Evolutionary conservation across 164 flowering plant genomes (phyloP).

Genomic region (Macadamia integrifolia): DNA sequence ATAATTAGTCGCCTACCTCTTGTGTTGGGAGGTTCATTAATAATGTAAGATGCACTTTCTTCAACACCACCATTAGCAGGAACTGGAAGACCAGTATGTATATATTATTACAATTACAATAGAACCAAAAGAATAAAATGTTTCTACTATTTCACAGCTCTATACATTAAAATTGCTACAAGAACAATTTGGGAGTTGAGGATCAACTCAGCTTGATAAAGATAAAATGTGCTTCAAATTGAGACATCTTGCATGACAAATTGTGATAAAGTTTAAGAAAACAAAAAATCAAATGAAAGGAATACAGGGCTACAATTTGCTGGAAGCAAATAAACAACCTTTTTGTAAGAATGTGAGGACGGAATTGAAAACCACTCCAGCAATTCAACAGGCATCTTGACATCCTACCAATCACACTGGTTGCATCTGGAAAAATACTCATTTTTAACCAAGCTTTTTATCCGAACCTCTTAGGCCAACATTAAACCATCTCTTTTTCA

Average conservation of each 20-base stretch:
- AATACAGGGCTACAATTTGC: background rate
- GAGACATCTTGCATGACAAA: background rate
- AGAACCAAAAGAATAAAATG: background rate
- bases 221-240: background rate
- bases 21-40: too few relatives aligned
- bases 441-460: slow-evolving; percentile 41
- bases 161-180: background rate
- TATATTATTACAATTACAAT: too few relatives aligned
- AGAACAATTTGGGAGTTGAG: background rate
- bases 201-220: background rate
- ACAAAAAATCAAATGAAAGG: background rate
- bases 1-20: too few relatives aligned
- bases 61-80: background rate
- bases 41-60: too few relatives aligned
- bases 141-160: background rate
- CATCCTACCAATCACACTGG: background rate
- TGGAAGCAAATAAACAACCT: background rate
- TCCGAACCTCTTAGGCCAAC: slow-evolving; percentile 73
- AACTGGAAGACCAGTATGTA: background rate
- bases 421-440: background rate
- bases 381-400: background rate
- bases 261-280: too few relatives aligned
- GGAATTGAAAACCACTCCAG: background rate
- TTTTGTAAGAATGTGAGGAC: slow-evolving; percentile 5
- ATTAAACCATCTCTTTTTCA: slow-evolving; percentile 80